Evolutionary conservation across 352 stramenopile genomes (phyloP), one percentile per base, ranked within the genome.

Genomic region (Phytophthora litchii): DNA sequence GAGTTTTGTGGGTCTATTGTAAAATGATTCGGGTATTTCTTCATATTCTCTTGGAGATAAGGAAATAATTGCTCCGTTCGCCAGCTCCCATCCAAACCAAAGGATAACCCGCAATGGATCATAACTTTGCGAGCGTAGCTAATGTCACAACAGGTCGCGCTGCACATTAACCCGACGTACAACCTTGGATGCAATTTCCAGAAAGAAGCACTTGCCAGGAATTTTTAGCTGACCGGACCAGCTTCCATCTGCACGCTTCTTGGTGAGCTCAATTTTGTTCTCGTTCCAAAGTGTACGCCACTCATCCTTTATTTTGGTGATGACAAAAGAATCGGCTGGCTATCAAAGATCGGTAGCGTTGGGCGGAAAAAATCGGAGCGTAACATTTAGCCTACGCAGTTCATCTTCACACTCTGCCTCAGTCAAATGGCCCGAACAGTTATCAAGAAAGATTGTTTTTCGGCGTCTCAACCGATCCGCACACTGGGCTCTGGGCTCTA

Each of bases 221-320:
- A 8, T 31, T 31, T 31, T 31, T 1, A 12, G 29, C 10, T 34
- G 4, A 12, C 29, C 29, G 6, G 29, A 34, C 29, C 3, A 34
- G 10, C 7, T 13, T 34, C 29, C 10, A 34, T 34, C 29, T 34
- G 6, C 10, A 11, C 10, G 10, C 29, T 12, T 32, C 31, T 52
- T 52, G 23, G 53, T 60, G 6, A 60, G 10, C 13, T 52, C 42
- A 40, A 51, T 42, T 11, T 53, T 60, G 40, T 53, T 40, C 11
- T 51, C 52, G 25, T 60, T 51, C 20, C 52, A 47, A 27, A 27
- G 23, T 34, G 40, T 60, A 23, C 29, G 29, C 29, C 29, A 50
- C 25, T 19, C 16, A 21, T 36, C 14, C 8, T 40, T 51, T 4
- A 41, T 40, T 7, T 51, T 23, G 10, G 38, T 4, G 12, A 29